Conservation (phyloP, 2,329 filamentous ascomycete genomes). For the Neonectria ditissima region DNA sequence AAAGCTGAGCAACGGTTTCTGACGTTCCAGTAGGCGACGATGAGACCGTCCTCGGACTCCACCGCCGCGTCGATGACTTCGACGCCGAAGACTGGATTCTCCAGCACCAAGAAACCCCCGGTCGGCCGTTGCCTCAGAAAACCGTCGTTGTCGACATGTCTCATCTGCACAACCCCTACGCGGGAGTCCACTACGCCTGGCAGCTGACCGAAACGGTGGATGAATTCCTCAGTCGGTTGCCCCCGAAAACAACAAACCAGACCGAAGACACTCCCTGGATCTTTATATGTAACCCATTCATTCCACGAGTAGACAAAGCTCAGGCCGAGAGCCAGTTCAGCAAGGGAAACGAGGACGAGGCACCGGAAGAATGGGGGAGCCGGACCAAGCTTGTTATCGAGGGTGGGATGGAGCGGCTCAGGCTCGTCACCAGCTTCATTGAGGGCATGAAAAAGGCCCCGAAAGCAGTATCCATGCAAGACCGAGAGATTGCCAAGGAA, state of each 20-base stretch:
- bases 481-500: constrained; percentile 62
- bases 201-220: constrained; percentile 73
- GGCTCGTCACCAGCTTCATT: constrained; percentile 61
- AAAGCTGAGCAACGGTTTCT: constrained; percentile 15
- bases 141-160: constrained; percentile 37
- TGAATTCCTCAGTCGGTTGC: constrained; percentile 75
- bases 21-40: constrained; percentile 64
- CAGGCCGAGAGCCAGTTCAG: constrained; percentile 52
- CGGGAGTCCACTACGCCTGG: constrained; percentile 66
- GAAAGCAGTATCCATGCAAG: constrained; percentile 51
- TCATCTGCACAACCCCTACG: constrained; percentile 69
- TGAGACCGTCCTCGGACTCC: constrained; percentile 59
- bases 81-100: constrained; percentile 60
- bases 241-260: constrained; percentile 70
- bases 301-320: constrained; percentile 50
- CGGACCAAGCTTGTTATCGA: constrained; percentile 63
- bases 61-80: constrained; percentile 63
- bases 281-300: constrained; percentile 75
- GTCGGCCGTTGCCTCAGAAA: constrained; percentile 41
- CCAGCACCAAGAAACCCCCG: constrained; percentile 43
- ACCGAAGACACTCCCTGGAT: constrained; percentile 72
- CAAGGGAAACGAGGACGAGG: constrained; percentile 62
- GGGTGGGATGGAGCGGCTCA: constrained; percentile 64
- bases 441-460: constrained; percentile 56
- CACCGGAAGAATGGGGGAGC: constrained; percentile 58